These are phyloP conservation scores for Raffaelea deltoideospora DNA, from an alignment of 2,329 filamentous ascomycete genomes.

Conservation along the genomic window DNA sequence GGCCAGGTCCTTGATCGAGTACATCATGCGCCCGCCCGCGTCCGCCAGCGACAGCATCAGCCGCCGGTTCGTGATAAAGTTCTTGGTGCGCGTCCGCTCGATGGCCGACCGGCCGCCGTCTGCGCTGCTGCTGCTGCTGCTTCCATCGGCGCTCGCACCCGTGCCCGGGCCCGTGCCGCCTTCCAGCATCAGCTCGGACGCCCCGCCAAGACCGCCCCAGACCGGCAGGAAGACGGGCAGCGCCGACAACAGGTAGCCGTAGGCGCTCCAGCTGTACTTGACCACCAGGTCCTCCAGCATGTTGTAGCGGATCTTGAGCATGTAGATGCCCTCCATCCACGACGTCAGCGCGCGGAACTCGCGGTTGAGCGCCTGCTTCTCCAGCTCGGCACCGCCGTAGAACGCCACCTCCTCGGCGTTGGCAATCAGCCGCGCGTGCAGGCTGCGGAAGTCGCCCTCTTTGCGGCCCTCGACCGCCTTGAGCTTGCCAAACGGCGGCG, in stretches of 20 bases:
- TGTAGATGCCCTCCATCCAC: slow-evolving; percentile 98
- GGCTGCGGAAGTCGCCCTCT: slow-evolving; percentile 84
- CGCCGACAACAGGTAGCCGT: slow-evolving; percentile 86
- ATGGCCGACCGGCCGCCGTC: too few species aligned
- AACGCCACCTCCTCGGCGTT: slow-evolving; percentile 98
- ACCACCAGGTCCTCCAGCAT: slow-evolving; percentile 97
- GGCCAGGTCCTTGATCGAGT: slow-evolving; percentile 94
- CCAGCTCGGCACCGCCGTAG: slow-evolving; percentile 89
- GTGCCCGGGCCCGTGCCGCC: too few species aligned
- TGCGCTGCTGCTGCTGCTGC: slow-evolving; percentile 22
- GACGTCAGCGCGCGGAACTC: slow-evolving; percentile 86
- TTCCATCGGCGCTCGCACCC: too few species aligned
- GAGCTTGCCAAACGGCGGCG: slow-evolving; percentile 89
- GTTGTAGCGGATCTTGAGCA: slow-evolving; percentile 94
- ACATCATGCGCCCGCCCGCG: slow-evolving; percentile 97
- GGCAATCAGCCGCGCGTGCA: slow-evolving; percentile 84
- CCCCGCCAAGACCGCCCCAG: slow-evolving; percentile 74
- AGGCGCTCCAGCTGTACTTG: slow-evolving; percentile 97
- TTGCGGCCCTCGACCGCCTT: slow-evolving; percentile 92
- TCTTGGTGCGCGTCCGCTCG: slow-evolving; percentile 87
- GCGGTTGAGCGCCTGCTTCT: slow-evolving; percentile 79
- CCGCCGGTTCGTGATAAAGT: slow-evolving; percentile 97
- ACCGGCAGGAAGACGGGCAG: slow-evolving; percentile 87
- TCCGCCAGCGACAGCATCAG: slow-evolving; percentile 96
- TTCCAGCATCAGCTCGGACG: slow-evolving; percentile 51